Evolutionary conservation across 2,329 filamentous ascomycete genomes (phyloP).

Genomic region (Drechslera avenae): DNA sequence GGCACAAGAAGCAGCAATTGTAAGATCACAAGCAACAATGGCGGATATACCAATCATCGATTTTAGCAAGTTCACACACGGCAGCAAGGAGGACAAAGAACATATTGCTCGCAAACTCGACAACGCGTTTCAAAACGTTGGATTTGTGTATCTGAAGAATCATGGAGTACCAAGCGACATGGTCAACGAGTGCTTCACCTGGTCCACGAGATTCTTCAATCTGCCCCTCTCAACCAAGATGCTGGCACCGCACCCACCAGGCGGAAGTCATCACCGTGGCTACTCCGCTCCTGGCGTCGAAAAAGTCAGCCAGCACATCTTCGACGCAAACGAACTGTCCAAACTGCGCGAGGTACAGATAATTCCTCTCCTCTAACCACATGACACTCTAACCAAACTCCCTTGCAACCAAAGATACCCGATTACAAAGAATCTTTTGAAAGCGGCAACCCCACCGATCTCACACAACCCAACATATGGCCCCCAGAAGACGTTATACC

Average conservation of each 20-base stretch:
- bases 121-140: conserved; percentile 44
- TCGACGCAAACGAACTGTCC: conserved; percentile 23
- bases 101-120: conserved; percentile 45
- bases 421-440: conserved; percentile 47
- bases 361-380: background rate
- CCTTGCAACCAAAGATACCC: conserved; percentile 15
- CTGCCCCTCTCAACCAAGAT: conserved; percentile 45
- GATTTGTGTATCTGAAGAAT: conserved; percentile 52
- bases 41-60: conserved; percentile 38
- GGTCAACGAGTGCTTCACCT: conserved; percentile 38
- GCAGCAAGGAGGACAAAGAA: conserved; percentile 18
- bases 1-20: too few species aligned
- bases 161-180: conserved; percentile 43
- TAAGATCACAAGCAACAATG: conserved; percentile 3
- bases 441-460: conserved; percentile 36
- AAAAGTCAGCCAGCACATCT: conserved; percentile 43
- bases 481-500: conserved; percentile 46
- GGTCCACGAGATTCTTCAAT: conserved; percentile 47
- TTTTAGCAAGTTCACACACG: conserved; percentile 31
- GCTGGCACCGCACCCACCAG: conserved; percentile 48
- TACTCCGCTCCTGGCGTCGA: conserved; percentile 48
- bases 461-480: conserved; percentile 50
- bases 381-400: background rate
- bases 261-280: conserved; percentile 48
- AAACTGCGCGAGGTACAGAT: conserved; percentile 16